Percentiles rank a stretch among this genome's conserved stretches.
Evolutionary conservation across 179 eudicot species (phyloP).

Genomic region (Drosera spatulata): DNA sequence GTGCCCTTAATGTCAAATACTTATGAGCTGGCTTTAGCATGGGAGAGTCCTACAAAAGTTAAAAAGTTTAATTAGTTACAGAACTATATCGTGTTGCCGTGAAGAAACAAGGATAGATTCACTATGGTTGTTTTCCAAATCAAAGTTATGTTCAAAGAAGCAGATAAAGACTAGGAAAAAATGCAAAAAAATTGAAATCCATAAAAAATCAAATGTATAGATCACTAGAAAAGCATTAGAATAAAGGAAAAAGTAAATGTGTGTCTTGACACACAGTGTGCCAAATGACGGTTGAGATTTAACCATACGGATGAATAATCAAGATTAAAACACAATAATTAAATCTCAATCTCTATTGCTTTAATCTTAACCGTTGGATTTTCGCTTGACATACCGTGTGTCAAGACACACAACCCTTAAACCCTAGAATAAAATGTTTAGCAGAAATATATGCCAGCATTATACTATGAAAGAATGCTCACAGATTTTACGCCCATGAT

Average conservation of each 20-base stretch:
- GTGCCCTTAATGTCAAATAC: constrained; percentile 65
- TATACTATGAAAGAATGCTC: constrained; percentile 12
- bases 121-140: not conserved
- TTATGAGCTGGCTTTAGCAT: constrained; percentile 74
- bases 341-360: no score
- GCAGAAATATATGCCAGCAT: not conserved
- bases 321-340: no score
- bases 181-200: no score
- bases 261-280: no score
- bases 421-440: not conserved
- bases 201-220: no score
- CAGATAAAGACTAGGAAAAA: not conserved
- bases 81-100: not conserved
- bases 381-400: no score
- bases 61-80: not conserved
- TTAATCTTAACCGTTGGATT: no score
- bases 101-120: not conserved
- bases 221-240: no score
- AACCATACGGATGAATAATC: no score
- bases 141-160: not conserved
- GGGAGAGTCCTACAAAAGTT: constrained; percentile 51
- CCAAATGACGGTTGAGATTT: no score
- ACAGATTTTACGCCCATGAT: constrained; percentile 94
- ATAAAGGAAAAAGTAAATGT: no score
- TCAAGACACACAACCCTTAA: not conserved